phyloP scores from a whole-genome alignment of 2,329 filamentous ascomycete species.

The Boeremia exigua region DNA sequence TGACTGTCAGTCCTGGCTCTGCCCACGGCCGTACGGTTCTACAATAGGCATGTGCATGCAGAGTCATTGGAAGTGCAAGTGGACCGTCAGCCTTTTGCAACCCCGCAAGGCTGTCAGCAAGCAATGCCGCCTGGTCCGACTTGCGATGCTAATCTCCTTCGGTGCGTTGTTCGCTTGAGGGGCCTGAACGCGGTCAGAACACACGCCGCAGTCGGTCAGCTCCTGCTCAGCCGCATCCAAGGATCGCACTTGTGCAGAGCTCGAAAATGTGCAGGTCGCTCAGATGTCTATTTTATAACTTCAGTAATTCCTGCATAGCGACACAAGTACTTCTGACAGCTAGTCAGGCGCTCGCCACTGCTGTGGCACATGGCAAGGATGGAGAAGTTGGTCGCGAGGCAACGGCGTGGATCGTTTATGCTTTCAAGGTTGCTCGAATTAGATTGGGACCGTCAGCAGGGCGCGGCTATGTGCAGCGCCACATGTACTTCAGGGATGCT shows the following conservation, averaged over 20 bases:
- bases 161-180: conserved; percentile 8
- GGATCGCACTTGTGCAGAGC: background rate
- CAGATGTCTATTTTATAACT: too few species aligned
- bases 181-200: conserved; percentile 5
- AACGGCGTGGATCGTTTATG: conserved; percentile 14
- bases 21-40: too few species aligned
- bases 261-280: background rate
- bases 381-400: conserved; percentile 2
- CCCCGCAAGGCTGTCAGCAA: conserved; percentile 9
- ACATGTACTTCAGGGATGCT: conserved; percentile 16
- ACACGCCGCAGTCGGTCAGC: conserved; percentile 4
- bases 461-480: conserved; percentile 15
- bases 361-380: background rate
- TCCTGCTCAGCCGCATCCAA: conserved; percentile 10
- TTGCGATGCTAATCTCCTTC: conserved; percentile 1
- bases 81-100: background rate
- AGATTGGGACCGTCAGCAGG: conserved; percentile 13
- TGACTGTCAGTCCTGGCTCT: too few species aligned
- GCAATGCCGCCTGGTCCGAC: background rate
- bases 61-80: background rate
- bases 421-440: conserved; percentile 10
- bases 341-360: background rate
- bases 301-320: too few species aligned
- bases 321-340: background rate
- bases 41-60: background rate